Evolutionary conservation across 768 basidiomycete genomes (phyloP).

Genomic region (Nidularia sp.): DNA sequence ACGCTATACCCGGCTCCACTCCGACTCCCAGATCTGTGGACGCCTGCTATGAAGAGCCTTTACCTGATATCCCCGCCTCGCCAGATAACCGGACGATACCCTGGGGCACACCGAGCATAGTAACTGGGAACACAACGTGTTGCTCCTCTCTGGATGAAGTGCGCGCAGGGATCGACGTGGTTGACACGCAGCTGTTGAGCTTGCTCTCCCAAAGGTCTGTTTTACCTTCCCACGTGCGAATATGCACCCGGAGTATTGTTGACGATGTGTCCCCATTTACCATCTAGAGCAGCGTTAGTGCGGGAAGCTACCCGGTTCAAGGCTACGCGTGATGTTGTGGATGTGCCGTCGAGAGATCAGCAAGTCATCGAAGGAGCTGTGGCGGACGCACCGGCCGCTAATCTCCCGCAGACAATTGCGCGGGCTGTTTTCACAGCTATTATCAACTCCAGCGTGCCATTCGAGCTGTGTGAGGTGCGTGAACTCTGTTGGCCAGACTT

Average conservation of each 20-base stretch:
- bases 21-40: conserved; percentile 1
- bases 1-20: conserved; percentile 9
- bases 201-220: conserved; percentile 17
- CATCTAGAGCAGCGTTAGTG: conserved; percentile 16
- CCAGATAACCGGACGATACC: conserved; percentile 12
- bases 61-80: conserved; percentile 10
- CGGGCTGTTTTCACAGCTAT: conserved; percentile 14
- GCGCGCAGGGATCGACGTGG: conserved; percentile 14
- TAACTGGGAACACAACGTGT: conserved; percentile 10
- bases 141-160: conserved; percentile 19
- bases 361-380: conserved; percentile 17
- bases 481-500: neutral
- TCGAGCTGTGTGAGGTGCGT: conserved; percentile 20
- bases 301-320: conserved; percentile 22
- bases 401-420: conserved; percentile 16
- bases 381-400: conserved; percentile 8
- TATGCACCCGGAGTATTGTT: neutral
- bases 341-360: conserved; percentile 17
- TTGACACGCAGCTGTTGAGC: conserved; percentile 13
- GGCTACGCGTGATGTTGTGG: conserved; percentile 11
- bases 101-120: conserved; percentile 15
- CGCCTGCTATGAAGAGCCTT: conserved; percentile 3
- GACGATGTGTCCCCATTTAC: neutral
- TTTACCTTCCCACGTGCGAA: neutral
- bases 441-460: conserved; percentile 16